phyloP scores from a whole-genome alignment of 768 basidiomycete species.

The Symmetrospora coprosmae region DNA sequence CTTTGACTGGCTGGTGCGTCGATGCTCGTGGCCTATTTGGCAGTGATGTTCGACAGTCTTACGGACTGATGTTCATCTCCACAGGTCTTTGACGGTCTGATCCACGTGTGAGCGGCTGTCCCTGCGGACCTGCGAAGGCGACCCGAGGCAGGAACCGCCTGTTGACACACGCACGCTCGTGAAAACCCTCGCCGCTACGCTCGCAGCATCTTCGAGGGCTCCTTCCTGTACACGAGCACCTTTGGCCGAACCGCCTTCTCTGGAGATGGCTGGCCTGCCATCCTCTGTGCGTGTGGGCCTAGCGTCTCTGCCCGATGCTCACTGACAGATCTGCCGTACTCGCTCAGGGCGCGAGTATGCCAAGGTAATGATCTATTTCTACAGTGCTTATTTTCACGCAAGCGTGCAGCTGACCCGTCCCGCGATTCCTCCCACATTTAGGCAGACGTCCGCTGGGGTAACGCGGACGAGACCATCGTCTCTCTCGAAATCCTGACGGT shows the following conservation, averaged over 20 bases:
- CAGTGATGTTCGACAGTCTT: not conserved
- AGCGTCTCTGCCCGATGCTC: not conserved
- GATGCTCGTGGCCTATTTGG: too few species aligned
- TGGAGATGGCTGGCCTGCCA: not conserved
- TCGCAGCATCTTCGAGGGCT: conserved; percentile 17
- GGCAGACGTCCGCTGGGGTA: conserved; percentile 19
- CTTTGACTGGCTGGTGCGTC: conserved; percentile 15
- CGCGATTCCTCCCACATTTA: not conserved
- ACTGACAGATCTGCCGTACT: not conserved
- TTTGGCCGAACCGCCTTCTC: conserved; percentile 7
- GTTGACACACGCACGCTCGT: not conserved
- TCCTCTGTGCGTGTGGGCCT: conserved; percentile 1
- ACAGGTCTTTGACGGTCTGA: conserved; percentile 11
- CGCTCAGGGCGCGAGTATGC: conserved; percentile 15
- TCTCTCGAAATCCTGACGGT: conserved; percentile 16
- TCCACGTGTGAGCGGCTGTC: conserved; percentile 9
- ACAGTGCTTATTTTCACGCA: too few species aligned
- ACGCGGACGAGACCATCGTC: conserved; percentile 13
- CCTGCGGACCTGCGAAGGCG: too few species aligned
- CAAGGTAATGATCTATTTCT: not conserved
- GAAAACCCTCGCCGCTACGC: not conserved
- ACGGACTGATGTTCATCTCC: not conserved
- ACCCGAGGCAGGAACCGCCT: too few species aligned
- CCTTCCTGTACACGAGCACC: conserved; percentile 18
- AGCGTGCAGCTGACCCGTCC: not conserved